Conservation (phyloP, 1,284 basidiomycete species). For the Crepidotus sp. region DNA sequence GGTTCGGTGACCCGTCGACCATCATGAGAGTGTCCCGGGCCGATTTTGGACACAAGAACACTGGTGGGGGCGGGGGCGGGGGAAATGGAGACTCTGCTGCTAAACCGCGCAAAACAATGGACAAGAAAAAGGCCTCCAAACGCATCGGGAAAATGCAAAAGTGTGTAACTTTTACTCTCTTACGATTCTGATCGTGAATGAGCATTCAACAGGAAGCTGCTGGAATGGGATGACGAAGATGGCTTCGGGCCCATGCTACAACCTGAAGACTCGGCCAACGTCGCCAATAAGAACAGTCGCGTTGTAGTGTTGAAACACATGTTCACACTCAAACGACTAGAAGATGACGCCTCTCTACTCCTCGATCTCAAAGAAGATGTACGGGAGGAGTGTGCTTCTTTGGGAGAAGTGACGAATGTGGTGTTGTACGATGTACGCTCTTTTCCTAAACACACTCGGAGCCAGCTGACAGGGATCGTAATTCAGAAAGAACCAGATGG, state of each 20-base stretch:
- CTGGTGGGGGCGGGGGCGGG: constrained; percentile 21
- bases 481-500: constrained; percentile 85
- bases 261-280: constrained; percentile 39
- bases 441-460: background rate
- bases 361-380: constrained; percentile 96
- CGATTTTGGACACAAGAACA: constrained; percentile 68
- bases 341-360: constrained; percentile 79
- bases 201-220: constrained; percentile 54
- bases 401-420: constrained; percentile 96
- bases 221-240: constrained; percentile 82
- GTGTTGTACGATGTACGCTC: constrained; percentile 88
- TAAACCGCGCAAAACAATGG: constrained; percentile 59
- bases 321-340: constrained; percentile 85
- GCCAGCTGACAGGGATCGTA: constrained; percentile 7
- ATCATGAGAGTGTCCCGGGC: constrained; percentile 82
- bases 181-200: constrained; percentile 1
- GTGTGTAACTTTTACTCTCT: constrained; percentile 36
- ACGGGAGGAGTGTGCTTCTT: constrained; percentile 81
- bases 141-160: constrained; percentile 86
- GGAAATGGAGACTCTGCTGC: constrained; percentile 21
- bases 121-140: constrained; percentile 74
- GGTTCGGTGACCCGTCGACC: constrained; percentile 68
- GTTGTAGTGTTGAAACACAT: constrained; percentile 92
- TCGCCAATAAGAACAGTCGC: constrained; percentile 52
- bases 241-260: constrained; percentile 66